Evolutionary conservation across 1,284 basidiomycete genomes (phyloP).

Genomic region (Trichosporon faecale): DNA sequence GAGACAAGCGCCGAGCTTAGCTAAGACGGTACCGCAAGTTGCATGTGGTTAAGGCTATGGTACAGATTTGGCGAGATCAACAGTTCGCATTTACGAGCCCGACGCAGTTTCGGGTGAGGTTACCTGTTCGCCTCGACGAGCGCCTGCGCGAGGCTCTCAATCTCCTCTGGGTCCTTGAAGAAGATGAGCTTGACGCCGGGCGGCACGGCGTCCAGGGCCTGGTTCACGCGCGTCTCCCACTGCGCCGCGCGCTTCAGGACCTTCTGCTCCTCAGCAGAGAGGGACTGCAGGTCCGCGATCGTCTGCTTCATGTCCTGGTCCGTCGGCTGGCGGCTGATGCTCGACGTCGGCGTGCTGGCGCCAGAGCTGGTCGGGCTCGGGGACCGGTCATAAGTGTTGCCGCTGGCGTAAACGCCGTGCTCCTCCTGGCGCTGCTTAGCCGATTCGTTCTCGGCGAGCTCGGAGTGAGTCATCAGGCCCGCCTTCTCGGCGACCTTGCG

Average conservation of each 20-base stretch:
- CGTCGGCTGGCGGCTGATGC: neutral
- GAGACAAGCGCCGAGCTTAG: neutral
- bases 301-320: slow-evolving; percentile 16
- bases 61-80: neutral
- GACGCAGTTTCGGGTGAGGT: too few relatives aligned
- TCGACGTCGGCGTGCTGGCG: slow-evolving; percentile 12
- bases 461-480: neutral
- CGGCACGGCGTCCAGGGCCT: slow-evolving; percentile 28
- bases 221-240: slow-evolving; percentile 35
- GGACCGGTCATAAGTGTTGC: neutral
- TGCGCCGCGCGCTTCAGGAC: slow-evolving; percentile 34
- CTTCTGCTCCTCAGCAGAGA: slow-evolving; percentile 40
- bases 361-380: slow-evolving; percentile 9
- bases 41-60: neutral
- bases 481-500: slow-evolving; percentile 9
- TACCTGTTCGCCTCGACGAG: slow-evolving; percentile 12
- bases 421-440: neutral
- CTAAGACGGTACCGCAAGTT: neutral
- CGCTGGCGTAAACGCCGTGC: neutral
- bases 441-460: slow-evolving; percentile 6
- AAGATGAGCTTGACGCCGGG: slow-evolving; percentile 28
- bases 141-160: slow-evolving; percentile 25
- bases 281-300: slow-evolving; percentile 30
- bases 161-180: slow-evolving; percentile 36
- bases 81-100: too few relatives aligned